Evolutionary conservation across 2,329 filamentous ascomycete genomes (phyloP), one percentile per base, ranked within the genome.

Genomic region (Colletotrichum liriopes): DNA sequence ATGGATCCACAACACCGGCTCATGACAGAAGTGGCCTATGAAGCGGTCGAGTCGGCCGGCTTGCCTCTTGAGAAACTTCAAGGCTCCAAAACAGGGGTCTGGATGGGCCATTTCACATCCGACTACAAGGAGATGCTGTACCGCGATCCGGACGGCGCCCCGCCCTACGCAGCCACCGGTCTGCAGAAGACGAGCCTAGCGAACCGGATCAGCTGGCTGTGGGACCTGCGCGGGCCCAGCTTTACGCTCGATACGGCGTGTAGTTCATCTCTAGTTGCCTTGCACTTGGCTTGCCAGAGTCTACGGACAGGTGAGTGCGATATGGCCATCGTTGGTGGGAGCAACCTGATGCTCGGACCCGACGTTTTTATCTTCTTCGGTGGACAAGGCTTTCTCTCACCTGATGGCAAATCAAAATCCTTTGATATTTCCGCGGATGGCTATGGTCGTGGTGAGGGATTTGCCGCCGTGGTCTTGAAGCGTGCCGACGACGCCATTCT

Each of bases 391-490:
- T 47, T 62, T 3, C 59, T 62, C 14, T 20, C 18, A 0, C 59
- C 59, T 1, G 41, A 62, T 12, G 59, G 59, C 26, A 62, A 51
- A 41, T 49, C 16, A 1, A 32, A 62, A 12, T 29, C 59, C 6
- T 62, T 62, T 12, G 59, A 62, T 32, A 12, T 5, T 5, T n/a
- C 18, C 2, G 59, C 23, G 2, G 47, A 62, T 23, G 59, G 43
- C 9, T 62, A 62, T n/a, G 41, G 43, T 11, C 26, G 43, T 12
- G 59, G 59, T 5, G 59, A 62, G n/a, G 59, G 59, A 3, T 20
- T 51, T 49, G 59, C 82, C 0, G 77, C 80, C 0, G 74, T 89
- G 0, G 76, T 88, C 0, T 70, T 90, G 11, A 90, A 89, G 74
- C 76, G 74, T 1, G 77, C 88, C 8, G 79, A 74, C 16, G 73